Conservation (phyloP, 1,284 basidiomycete genomes). For the Athelia sp. region DNA sequence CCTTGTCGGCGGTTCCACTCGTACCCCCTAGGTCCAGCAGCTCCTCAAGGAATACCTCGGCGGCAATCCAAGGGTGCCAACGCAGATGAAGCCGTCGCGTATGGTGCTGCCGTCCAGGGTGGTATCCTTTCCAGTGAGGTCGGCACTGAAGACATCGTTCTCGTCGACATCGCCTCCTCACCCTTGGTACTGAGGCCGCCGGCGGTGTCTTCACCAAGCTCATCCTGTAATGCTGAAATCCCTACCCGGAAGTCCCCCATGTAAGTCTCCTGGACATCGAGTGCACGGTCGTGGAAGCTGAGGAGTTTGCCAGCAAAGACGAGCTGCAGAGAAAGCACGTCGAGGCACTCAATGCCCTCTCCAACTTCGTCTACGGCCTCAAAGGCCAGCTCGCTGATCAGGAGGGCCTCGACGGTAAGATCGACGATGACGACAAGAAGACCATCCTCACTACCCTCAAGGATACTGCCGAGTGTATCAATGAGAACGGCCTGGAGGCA, state of each 20-base stretch:
- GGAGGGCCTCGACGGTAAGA: constrained; percentile 88
- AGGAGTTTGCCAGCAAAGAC: constrained; percentile 85
- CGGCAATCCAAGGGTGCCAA: constrained; percentile 93
- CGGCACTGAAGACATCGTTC: constrained; percentile 73
- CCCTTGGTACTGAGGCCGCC: constrained; percentile 85
- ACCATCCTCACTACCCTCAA: constrained; percentile 78
- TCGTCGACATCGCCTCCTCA: constrained; percentile 78
- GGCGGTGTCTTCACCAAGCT: too few species aligned
- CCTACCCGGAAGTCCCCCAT: constrained; percentile 79
- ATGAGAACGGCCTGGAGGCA: too few species aligned
- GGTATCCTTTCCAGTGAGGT: constrained; percentile 77
- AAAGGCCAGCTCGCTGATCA: constrained; percentile 85
- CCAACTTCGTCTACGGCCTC: constrained; percentile 76
- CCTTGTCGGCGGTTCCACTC: constrained; percentile 96
- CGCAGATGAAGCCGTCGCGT: constrained; percentile 92
- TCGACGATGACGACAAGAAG: constrained; percentile 87
- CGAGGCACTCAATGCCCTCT: constrained; percentile 79
- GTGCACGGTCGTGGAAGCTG: constrained; percentile 87
- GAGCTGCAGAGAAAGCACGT: constrained; percentile 86
- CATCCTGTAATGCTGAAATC: constrained; percentile 86
- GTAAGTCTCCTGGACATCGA: constrained; percentile 63
- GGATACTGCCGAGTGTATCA: constrained; percentile 90
- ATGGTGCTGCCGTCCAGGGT: constrained; percentile 88
- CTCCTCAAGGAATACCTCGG: constrained; percentile 92
- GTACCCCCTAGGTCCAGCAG: constrained; percentile 98